Conservation (phyloP, 2,329 filamentous ascomycete species). For the Ceratocystis cubensis region DNA sequence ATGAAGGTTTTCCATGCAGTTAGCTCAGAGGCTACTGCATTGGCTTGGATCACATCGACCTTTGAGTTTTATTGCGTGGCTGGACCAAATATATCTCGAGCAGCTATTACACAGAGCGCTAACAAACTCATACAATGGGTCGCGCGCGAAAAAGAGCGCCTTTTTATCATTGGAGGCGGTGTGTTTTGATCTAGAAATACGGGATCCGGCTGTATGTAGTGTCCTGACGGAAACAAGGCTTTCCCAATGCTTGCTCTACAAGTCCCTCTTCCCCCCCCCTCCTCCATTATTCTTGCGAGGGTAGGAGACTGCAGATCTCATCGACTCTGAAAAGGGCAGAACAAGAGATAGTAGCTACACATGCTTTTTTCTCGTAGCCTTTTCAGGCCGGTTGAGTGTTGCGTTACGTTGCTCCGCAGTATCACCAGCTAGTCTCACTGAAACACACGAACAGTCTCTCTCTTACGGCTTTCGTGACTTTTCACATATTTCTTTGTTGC, state of each 20-base stretch:
- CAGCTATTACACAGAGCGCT: constrained; percentile 66
- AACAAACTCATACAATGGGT: constrained; percentile 89
- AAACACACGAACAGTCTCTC: background rate
- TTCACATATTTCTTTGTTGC: background rate
- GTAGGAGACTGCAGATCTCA: background rate
- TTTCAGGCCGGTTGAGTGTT: background rate
- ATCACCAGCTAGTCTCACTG: background rate
- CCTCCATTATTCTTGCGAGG: background rate
- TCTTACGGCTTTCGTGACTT: constrained; percentile 1
- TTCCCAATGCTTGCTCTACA: background rate
- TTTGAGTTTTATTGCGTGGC: constrained; percentile 97
- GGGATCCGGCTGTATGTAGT: constrained; percentile 1
- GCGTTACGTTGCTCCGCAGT: constrained; percentile 5
- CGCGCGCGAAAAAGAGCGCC: constrained; percentile 75
- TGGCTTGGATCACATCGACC: constrained; percentile 81
- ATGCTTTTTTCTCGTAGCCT: background rate
- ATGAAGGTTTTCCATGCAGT: constrained; percentile 77
- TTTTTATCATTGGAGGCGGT: constrained; percentile 96
- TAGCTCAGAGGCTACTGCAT: constrained; percentile 58
- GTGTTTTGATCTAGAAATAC: constrained; percentile 43
- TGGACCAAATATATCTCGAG: constrained; percentile 52
- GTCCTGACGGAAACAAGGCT: background rate
- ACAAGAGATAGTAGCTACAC: background rate
- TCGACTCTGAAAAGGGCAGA: background rate
- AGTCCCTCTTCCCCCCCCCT: background rate